Conservation (phyloP, 2,329 filamentous ascomycete species). For the Nemania diffusa region DNA sequence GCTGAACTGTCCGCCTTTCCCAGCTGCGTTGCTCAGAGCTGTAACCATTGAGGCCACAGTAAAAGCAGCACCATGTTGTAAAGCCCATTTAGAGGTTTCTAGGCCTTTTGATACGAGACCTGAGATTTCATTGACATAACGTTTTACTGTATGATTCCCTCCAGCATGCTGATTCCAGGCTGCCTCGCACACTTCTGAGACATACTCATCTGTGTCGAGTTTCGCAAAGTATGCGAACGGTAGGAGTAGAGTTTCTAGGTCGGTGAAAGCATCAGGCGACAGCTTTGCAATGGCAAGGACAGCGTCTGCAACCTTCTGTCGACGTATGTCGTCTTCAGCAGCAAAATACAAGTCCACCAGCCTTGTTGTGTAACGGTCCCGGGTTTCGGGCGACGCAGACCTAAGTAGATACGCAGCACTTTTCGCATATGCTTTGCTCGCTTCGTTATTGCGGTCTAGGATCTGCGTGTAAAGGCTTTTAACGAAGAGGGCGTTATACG, state of each 20-base stretch:
- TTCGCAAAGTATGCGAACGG: constrained; percentile 90
- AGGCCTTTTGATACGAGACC: constrained; percentile 73
- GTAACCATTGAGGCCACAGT: constrained; percentile 78
- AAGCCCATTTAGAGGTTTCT: constrained; percentile 84
- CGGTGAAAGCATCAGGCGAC: constrained; percentile 87
- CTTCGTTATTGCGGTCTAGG: constrained; percentile 92
- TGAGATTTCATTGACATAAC: constrained; percentile 87
- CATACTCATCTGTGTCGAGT: constrained; percentile 84
- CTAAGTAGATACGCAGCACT: constrained; percentile 86
- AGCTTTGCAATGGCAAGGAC: constrained; percentile 84
- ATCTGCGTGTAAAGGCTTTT: constrained; percentile 82
- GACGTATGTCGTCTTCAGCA: constrained; percentile 79
- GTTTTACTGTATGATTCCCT: constrained; percentile 79
- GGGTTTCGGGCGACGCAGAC: constrained; percentile 60
- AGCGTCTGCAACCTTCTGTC: constrained; percentile 84
- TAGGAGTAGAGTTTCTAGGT: constrained; percentile 77
- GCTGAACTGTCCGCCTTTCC: constrained; percentile 68
- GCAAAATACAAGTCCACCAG: constrained; percentile 80
- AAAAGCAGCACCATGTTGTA: constrained; percentile 89
- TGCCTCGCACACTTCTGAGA: constrained; percentile 80
- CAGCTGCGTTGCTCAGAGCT: constrained; percentile 70
- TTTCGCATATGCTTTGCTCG: constrained; percentile 87
- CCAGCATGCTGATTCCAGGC: constrained; percentile 94
- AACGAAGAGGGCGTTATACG: constrained; percentile 80
- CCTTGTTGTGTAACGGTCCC: constrained; percentile 62